Base-by-base conservation (phyloP, 345 rosid species). In the Raphanus raphanistrum region DNA sequence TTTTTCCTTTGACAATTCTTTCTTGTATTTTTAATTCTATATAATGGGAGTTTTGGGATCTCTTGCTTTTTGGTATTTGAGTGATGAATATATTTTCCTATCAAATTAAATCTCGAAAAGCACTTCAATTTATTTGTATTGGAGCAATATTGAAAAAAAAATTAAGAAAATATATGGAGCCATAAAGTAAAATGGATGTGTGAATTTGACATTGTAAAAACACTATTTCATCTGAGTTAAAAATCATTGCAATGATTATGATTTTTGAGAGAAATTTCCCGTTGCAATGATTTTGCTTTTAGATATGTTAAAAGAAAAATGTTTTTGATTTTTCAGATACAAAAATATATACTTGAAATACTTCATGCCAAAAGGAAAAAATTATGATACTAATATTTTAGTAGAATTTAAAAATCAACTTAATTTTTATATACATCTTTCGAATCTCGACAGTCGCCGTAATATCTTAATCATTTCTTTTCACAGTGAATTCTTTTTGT, bases 311-410 rank as follows among this genome's bases (percentile, higher is more conserved):
- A 12, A 11, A 45, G 52, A 45, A 45, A 41, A 10, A 12, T 12
- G 15, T 45, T 45, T 41, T 45, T 45, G 52, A 45, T 45, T 13
- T 45, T 36, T 45, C 13, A 11, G 48, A 41, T 41, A 13, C 52
- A 45, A 45, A 45, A 45, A 45, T 13, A 45, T 45, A 45, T 45
- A 45, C 6, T 4, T 38, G 66, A 57, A 62, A 64, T 64, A 62
- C 32, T 33, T 68, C 8, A 76, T 76, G 74, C 74, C 79, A 48
- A 76, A 76, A 68, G 33, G 55, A 59, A 38, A 57, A 31, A 26
- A 11, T 2, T 54, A 63, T 12, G 15, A 45, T 45, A 45, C 52
- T 45, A 45, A 13, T 45, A 45, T 4, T 45, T 45, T 1, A 76
- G 58, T 76, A 76, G 75, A 63, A 12, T 32, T 70, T 63, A 12